Percentiles rank a stretch among this genome's conserved stretches.
These are phyloP conservation scores for Penicillium cinerascens DNA, from an alignment of 495 filamentous ascomycete species.

Conservation along the genomic window DNA sequence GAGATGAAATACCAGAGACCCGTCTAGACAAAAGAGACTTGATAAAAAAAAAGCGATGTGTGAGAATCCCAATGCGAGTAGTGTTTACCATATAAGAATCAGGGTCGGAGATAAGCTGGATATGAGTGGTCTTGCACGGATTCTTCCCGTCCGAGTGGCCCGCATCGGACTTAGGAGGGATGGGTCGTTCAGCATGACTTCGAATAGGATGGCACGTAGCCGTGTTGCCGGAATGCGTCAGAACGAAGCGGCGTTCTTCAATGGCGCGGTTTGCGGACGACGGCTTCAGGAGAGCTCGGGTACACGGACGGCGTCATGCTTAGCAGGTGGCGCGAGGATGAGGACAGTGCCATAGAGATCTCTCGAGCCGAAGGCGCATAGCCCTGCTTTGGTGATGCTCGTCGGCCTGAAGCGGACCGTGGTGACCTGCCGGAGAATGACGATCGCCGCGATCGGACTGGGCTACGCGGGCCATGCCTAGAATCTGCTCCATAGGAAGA, in stretches of 20 bases:
- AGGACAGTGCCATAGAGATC: constrained; percentile 26
- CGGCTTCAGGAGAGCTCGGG: constrained; percentile 18
- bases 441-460: constrained; percentile 21
- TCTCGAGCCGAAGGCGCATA: constrained; percentile 16
- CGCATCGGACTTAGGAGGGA: neutral
- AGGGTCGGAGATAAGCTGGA: neutral
- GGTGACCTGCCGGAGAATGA: constrained; percentile 17
- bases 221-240: neutral
- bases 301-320: constrained; percentile 28
- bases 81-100: neutral
- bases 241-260: neutral
- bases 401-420: constrained; percentile 7
- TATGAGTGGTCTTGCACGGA: neutral
- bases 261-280: constrained; percentile 13
- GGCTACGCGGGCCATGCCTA: constrained; percentile 7
- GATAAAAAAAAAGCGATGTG: neutral
- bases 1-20: neutral
- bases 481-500: constrained; percentile 6
- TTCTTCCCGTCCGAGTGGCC: neutral
- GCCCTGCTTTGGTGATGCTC: constrained; percentile 16
- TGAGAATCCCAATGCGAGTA: neutral
- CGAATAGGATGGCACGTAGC: neutral
- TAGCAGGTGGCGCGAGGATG: constrained; percentile 27
- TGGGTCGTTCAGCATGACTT: neutral
- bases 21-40: constrained; percentile 9